Conservation (phyloP, 1,284 basidiomycete species). For the Caloboletus firmus region DNA sequence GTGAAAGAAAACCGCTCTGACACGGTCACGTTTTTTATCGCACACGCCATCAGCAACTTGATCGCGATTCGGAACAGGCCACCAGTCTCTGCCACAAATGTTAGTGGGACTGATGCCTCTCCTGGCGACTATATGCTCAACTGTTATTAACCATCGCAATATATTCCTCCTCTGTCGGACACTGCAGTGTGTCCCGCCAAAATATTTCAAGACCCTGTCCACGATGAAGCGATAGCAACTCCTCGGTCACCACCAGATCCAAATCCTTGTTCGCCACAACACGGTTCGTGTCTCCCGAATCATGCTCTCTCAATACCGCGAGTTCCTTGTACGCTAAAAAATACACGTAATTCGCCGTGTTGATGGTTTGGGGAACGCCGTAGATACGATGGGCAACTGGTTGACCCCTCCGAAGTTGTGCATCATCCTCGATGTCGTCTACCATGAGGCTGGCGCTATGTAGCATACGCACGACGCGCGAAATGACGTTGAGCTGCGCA, state of each 20-base stretch:
- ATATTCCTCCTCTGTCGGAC: constrained; percentile 95
- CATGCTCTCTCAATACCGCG: constrained; percentile 51
- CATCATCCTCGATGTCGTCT: constrained; percentile 97
- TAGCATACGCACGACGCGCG: constrained; percentile 86
- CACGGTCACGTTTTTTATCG: constrained; percentile 61
- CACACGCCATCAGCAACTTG: constrained; percentile 94
- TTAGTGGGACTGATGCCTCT: constrained; percentile 8
- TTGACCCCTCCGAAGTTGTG: constrained; percentile 83
- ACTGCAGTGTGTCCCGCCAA: constrained; percentile 90
- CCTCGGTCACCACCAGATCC: constrained; percentile 80
- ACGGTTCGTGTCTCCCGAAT: constrained; percentile 27
- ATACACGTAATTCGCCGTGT: constrained; percentile 96
- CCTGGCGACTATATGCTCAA: constrained; percentile 41
- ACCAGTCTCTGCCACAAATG: constrained; percentile 75
- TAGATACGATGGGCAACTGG: constrained; percentile 96
- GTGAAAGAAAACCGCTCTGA: constrained; percentile 38
- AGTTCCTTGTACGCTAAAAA: constrained; percentile 86
- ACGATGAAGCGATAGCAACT: constrained; percentile 88
- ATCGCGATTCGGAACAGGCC: constrained; percentile 91
- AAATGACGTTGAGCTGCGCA: constrained; percentile 72
- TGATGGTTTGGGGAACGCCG: constrained; percentile 95
- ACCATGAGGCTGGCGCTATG: constrained; percentile 96
- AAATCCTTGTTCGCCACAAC: constrained; percentile 45
- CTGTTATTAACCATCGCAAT: constrained; percentile 96
- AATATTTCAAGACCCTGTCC: constrained; percentile 95